A percentile compares a stretch with the other conserved stretches of the same genome.
These are phyloP conservation scores for Seiridium cupressi DNA, from an alignment of 2,329 filamentous ascomycete genomes.

Conservation along the genomic window DNA sequence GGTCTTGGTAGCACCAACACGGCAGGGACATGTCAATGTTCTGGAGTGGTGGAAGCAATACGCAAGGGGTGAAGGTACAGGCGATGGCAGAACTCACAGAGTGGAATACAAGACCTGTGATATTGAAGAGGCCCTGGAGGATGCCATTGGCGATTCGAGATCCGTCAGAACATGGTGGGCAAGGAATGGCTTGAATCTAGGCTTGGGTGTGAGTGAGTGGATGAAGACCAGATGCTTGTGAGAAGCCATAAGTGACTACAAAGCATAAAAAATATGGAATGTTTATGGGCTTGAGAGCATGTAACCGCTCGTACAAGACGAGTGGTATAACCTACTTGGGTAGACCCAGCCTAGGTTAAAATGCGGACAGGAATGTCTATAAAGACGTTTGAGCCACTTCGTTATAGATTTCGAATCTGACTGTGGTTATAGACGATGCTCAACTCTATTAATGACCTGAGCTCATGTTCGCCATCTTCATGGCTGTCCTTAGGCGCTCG, in stretches of 20 bases:
- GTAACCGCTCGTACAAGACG: no score
- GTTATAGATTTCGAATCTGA: no score
- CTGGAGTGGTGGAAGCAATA: slow-evolving; percentile 90
- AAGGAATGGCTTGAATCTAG: slow-evolving; percentile 75
- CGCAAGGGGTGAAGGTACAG: slow-evolving; percentile 52
- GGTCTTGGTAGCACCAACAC: slow-evolving; percentile 82
- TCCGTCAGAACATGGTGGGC: slow-evolving; percentile 86
- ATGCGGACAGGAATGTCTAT: no score
- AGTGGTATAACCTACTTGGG: no score
- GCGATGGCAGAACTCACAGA: slow-evolving; percentile 57
- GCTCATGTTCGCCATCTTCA: no score
- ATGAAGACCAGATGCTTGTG: slow-evolving; percentile 76
- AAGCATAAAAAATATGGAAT: no score
- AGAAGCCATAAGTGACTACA: neutral
- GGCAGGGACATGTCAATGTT: slow-evolving; percentile 79
- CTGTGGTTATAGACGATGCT: no score
- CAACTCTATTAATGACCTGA: no score
- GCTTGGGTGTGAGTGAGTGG: slow-evolving; percentile 83
- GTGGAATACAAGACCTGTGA: slow-evolving; percentile 95
- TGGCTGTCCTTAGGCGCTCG: no score
- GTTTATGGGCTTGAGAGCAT: no score
- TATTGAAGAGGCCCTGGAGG: slow-evolving; percentile 91
- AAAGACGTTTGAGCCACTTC: no score
- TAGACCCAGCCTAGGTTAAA: no score
- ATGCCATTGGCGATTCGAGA: slow-evolving; percentile 73